These are phyloP conservation scores for Penicillium polonicum DNA, from an alignment of 2,329 filamentous ascomycete genomes.

Conservation along the genomic window DNA sequence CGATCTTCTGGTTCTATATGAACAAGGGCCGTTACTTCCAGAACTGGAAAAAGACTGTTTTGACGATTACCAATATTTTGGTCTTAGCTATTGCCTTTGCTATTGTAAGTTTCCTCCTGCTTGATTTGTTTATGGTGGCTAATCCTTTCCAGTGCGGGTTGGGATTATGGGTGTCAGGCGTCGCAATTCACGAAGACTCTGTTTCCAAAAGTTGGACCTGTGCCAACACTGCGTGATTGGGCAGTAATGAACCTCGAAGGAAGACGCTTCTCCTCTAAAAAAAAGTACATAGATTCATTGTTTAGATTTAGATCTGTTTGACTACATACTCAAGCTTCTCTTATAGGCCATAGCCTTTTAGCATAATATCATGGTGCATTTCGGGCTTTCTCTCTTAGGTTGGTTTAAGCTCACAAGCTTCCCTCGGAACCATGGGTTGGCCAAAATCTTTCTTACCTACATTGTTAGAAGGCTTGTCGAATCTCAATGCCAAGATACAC, in stretches of 20 bases:
- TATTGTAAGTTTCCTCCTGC: slow-evolving; percentile 19
- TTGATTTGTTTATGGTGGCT: not conserved
- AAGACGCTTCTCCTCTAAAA: not conserved
- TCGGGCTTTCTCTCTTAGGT: not conserved
- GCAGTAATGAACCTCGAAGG: not conserved
- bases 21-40: slow-evolving; percentile 34
- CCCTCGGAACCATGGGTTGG: not conserved
- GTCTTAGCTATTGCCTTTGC: slow-evolving; percentile 23
- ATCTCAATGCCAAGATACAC: not conserved
- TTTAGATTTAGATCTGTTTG: not conserved
- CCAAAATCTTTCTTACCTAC: not conserved
- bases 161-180: slow-evolving; percentile 29
- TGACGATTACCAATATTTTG: slow-evolving; percentile 27
- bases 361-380: not conserved
- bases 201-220: slow-evolving; percentile 26
- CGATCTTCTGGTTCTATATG: slow-evolving; percentile 39
- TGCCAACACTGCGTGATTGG: slow-evolving; percentile 24
- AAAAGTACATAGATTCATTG: not conserved
- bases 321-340: too few relatives aligned
- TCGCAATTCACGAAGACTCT: slow-evolving; percentile 29
- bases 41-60: slow-evolving; percentile 28
- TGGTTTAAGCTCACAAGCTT: not conserved
- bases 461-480: not conserved
- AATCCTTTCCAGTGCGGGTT: slow-evolving; percentile 24
- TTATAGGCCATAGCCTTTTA: not conserved